These are phyloP conservation scores for Melanopsichium pennsylvanicum DNA, from an alignment of 1,284 basidiomycete genomes.

Conservation along the genomic window DNA sequence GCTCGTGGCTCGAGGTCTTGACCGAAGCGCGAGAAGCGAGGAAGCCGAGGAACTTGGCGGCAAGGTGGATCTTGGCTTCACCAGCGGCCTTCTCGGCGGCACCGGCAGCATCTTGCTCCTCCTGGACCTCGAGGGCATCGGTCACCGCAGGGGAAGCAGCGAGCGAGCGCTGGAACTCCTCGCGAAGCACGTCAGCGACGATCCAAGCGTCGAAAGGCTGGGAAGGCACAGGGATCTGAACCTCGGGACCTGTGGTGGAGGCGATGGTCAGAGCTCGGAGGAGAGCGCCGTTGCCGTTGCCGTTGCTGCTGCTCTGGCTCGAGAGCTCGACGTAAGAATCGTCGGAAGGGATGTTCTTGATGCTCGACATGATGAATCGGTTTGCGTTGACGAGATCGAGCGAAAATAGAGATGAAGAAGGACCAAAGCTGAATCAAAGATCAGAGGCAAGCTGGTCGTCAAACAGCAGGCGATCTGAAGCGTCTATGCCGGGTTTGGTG, in stretches of 20 bases:
- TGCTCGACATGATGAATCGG: conserved; percentile 20
- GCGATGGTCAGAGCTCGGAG: conserved; percentile 41
- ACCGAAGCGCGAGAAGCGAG: conserved; percentile 73
- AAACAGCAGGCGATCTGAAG: conserved; percentile 36
- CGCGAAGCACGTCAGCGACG: conserved; percentile 54
- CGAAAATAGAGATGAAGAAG: background rate
- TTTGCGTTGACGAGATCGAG: background rate
- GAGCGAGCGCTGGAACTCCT: conserved; percentile 55
- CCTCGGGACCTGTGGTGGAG: conserved; percentile 34
- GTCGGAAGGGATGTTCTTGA: conserved; percentile 43
- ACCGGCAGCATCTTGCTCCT: conserved; percentile 54
- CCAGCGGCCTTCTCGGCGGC: conserved; percentile 31
- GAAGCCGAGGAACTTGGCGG: conserved; percentile 65
- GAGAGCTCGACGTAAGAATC: conserved; percentile 47
- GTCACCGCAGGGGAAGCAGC: conserved; percentile 49
- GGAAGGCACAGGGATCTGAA: conserved; percentile 52
- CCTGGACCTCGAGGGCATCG: conserved; percentile 44
- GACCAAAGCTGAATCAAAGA: conserved; percentile 6
- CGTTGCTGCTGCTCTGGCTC: conserved; percentile 40
- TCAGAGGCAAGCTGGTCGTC: conserved; percentile 39
- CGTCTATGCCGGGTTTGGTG: background rate
- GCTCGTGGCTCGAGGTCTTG: conserved; percentile 77
- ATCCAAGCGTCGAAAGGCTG: conserved; percentile 61
- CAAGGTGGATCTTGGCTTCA: conserved; percentile 53
- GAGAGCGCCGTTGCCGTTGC: conserved; percentile 33